A percentile compares a stretch with the other conserved stretches of the same genome.
phyloP scores from a whole-genome alignment of 2,329 filamentous ascomycete species.

The Pseudophaeomoniella oleicola region DNA sequence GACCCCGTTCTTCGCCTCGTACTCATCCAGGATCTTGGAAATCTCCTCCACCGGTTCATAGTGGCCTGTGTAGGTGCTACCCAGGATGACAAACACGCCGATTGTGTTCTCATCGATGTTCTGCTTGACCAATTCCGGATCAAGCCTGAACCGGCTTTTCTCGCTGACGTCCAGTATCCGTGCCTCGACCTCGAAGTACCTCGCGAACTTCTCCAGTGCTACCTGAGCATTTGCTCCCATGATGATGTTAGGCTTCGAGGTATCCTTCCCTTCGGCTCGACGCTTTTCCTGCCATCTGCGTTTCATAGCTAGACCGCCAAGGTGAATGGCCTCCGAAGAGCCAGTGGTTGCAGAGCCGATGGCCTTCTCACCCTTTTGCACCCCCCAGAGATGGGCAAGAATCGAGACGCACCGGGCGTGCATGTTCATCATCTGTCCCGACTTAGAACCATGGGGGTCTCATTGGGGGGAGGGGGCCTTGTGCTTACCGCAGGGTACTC shows the following conservation, averaged over 20 bases:
- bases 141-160: slow-evolving; percentile 46
- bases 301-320: slow-evolving; percentile 61
- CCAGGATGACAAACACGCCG: slow-evolving; percentile 59
- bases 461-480: too few species aligned
- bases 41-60: slow-evolving; percentile 59
- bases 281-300: slow-evolving; percentile 56
- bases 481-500: slow-evolving; percentile 23
- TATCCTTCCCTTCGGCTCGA: slow-evolving; percentile 45
- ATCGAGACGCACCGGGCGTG: slow-evolving; percentile 56
- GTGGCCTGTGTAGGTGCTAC: slow-evolving; percentile 59
- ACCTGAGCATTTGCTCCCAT: slow-evolving; percentile 65
- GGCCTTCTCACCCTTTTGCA: slow-evolving; percentile 45
- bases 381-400: slow-evolving; percentile 51
- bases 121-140: slow-evolving; percentile 48
- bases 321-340: slow-evolving; percentile 56
- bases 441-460: too few species aligned
- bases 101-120: slow-evolving; percentile 65
- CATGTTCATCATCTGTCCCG: slow-evolving; percentile 36
- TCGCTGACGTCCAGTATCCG: slow-evolving; percentile 48
- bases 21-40: slow-evolving; percentile 48
- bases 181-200: slow-evolving; percentile 61
- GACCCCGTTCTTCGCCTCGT: slow-evolving; percentile 43
- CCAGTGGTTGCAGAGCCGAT: slow-evolving; percentile 58
- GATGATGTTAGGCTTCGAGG: slow-evolving; percentile 52
- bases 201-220: slow-evolving; percentile 56